phyloP scores from a whole-genome alignment of 129 eudicot species.

The Pulicaria dysenterica region DNA sequence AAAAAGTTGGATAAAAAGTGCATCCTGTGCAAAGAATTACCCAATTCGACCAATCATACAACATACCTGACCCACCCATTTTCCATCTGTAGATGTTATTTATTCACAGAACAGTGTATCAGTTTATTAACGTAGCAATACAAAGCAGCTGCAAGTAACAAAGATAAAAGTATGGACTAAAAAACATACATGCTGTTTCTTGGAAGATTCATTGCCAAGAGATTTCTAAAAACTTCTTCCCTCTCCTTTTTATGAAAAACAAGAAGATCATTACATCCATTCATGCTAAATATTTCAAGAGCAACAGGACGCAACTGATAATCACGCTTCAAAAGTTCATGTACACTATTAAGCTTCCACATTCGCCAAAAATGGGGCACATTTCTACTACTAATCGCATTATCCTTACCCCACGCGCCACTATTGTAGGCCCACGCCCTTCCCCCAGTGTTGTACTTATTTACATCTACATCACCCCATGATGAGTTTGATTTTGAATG shows the following conservation, averaged over 20 bases:
- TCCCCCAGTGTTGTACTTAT: constrained; percentile 60
- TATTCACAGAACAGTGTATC: constrained; percentile 6
- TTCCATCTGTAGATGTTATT: constrained; percentile 7
- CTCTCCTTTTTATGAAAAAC: constrained; percentile 98
- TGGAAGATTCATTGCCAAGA: constrained; percentile 86
- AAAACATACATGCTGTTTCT: constrained; percentile 87
- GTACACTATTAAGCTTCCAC: constrained; percentile 99
- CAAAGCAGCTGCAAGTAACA: constrained; percentile 13
- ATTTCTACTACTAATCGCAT: constrained; percentile 59
- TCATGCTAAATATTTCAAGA: constrained; percentile 94
- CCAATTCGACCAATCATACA: background rate
- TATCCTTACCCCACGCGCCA: constrained; percentile 97
- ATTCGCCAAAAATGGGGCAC: constrained; percentile 93
- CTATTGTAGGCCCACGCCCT: constrained; percentile 92
- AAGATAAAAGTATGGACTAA: constrained; percentile 14
- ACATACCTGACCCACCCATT: background rate
- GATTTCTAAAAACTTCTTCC: constrained; percentile 86
- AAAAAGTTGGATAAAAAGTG: background rate
- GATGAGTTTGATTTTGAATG: constrained; percentile 76
- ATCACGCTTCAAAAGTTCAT: constrained; percentile 93
- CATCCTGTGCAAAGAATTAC: background rate
- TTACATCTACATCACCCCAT: constrained; percentile 54
- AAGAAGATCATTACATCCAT: constrained; percentile 94
- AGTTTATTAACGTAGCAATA: background rate
- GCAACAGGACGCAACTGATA: constrained; percentile 99